phyloP scores from a whole-genome alignment of 192 early-diverging fungal genomes.

The Coemansia aciculifera region DNA sequence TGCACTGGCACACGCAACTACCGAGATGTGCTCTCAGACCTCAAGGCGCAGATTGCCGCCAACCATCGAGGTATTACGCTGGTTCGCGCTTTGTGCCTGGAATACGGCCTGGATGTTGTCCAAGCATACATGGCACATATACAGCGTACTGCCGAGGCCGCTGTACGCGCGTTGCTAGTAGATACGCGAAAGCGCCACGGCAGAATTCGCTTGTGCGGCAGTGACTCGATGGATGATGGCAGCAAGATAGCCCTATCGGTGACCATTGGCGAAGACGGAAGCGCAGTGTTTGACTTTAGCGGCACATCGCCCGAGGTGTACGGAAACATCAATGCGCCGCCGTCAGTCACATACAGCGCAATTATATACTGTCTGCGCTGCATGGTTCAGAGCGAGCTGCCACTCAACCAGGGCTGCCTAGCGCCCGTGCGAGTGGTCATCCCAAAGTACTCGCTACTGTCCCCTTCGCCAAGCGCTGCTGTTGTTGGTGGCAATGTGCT shows the following conservation, averaged over 20 bases:
- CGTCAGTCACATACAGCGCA: slow-evolving; percentile 79
- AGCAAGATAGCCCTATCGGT: slow-evolving; percentile 74
- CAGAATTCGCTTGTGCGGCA: slow-evolving; percentile 33
- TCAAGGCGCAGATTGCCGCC: slow-evolving; percentile 97
- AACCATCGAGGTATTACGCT: slow-evolving; percentile 91
- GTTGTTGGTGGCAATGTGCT: slow-evolving; percentile 98
- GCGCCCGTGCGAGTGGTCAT: slow-evolving; percentile 78
- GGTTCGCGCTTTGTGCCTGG: slow-evolving; percentile 74
- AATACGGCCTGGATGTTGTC: slow-evolving; percentile 83
- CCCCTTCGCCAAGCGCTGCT: slow-evolving; percentile 78
- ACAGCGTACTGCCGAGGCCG: slow-evolving; percentile 82
- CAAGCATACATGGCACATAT: slow-evolving; percentile 97
- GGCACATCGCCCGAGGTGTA: slow-evolving; percentile 89
- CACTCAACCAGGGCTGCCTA: slow-evolving; percentile 95
- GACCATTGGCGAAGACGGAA: slow-evolving; percentile 73
- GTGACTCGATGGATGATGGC: slow-evolving; percentile 94
- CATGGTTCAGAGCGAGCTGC: slow-evolving; percentile 87
- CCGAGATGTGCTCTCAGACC: slow-evolving; percentile 87
- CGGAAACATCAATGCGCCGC: slow-evolving; percentile 62
- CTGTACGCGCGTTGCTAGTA: slow-evolving; percentile 78
- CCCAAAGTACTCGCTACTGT: slow-evolving; percentile 75
- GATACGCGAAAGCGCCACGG: slow-evolving; percentile 39
- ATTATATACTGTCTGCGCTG: slow-evolving; percentile 96
- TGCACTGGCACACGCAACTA: slow-evolving; percentile 89
- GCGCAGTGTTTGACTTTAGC: slow-evolving; percentile 88